Conservation (phyloP, 768 basidiomycete genomes). For the Tubosaeta sp. region DNA sequence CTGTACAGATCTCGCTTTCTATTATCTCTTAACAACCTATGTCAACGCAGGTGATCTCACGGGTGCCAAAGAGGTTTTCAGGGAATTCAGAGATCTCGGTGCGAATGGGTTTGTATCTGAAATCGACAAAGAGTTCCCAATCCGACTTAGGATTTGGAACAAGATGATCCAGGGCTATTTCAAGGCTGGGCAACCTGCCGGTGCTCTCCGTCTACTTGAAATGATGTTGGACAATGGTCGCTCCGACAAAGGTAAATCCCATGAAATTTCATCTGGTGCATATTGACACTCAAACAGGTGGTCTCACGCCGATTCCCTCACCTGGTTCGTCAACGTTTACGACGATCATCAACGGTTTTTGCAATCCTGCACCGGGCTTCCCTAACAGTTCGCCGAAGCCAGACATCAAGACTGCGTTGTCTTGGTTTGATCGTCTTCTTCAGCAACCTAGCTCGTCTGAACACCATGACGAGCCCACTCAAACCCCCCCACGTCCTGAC, state of each 20-base stretch:
- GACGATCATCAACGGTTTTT: constrained; percentile 62
- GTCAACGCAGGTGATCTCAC: constrained; percentile 45
- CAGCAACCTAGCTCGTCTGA: constrained; percentile 33
- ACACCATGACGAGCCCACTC: constrained; percentile 41
- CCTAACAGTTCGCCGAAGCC: constrained; percentile 8
- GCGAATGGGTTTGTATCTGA: constrained; percentile 27
- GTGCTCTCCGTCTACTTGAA: constrained; percentile 63
- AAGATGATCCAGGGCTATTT: constrained; percentile 76
- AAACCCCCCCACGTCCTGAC: constrained; percentile 49
- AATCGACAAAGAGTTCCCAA: constrained; percentile 21
- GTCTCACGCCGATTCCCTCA: constrained; percentile 42
- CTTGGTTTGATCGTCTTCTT: constrained; percentile 70
- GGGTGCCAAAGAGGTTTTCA: constrained; percentile 57
- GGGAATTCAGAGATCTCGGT: constrained; percentile 48
- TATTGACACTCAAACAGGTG: constrained; percentile 8
- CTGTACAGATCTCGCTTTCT: constrained; percentile 41
- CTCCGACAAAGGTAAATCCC: constrained; percentile 12
- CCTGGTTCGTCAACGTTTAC: constrained; percentile 63
- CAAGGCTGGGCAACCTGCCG: constrained; percentile 53
- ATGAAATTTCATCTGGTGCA: neutral
- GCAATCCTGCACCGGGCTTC: constrained; percentile 27
- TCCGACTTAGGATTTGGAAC: constrained; percentile 59
- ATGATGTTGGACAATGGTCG: constrained; percentile 56
- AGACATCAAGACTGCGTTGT: constrained; percentile 59
- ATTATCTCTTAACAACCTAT: constrained; percentile 56